These are phyloP conservation scores for apple (Malus domestica) DNA, from an alignment of 306 rosid genomes.

Conservation along the genomic window DNA sequence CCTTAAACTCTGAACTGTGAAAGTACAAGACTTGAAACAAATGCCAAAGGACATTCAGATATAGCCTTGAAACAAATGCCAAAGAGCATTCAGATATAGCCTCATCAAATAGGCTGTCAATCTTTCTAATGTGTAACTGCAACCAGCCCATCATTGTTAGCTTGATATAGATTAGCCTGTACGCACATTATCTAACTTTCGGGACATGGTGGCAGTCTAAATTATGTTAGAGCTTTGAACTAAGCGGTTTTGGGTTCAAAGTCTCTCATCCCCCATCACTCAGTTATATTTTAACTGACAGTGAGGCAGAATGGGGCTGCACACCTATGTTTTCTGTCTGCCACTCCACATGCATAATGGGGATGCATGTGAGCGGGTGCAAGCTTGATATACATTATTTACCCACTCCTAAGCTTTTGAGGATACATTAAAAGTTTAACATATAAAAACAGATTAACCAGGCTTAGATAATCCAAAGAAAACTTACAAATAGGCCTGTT, in stretches of 20 bases:
- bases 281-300: background rate
- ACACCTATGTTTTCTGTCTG: background rate
- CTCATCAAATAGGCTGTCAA: constrained; percentile 7
- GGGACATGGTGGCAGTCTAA: background rate
- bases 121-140: background rate
- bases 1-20: background rate
- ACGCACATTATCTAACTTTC: background rate
- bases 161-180: background rate
- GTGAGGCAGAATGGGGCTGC: background rate
- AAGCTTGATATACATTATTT: background rate
- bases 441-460: background rate
- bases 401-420: background rate
- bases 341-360: background rate
- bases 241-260: background rate
- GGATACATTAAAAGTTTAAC: background rate
- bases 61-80: constrained; percentile 7
- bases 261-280: background rate
- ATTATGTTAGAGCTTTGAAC: background rate
- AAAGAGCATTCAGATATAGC: constrained; percentile 10
- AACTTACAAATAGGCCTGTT: constrained; percentile 87
- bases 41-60: constrained; percentile 13
- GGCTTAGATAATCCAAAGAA: constrained; percentile 1
- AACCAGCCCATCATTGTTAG: background rate
- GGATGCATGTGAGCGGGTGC: background rate
- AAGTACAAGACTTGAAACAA: background rate